Evolutionary conservation across 2,329 filamentous ascomycete species (phyloP).

Genomic region (Xylariaceae sp.): DNA sequence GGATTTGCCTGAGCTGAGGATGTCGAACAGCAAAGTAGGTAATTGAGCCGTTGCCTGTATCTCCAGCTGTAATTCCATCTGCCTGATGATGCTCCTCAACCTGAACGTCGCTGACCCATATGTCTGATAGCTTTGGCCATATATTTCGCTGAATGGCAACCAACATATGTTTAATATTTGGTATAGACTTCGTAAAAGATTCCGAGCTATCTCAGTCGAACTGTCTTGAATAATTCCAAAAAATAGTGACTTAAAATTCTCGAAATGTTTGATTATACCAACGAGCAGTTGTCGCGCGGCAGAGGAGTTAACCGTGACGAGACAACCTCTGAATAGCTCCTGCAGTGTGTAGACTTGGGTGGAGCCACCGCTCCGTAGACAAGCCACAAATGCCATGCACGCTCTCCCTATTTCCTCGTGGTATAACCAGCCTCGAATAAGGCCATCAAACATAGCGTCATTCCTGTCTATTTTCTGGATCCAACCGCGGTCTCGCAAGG

Average conservation of each 20-base stretch:
- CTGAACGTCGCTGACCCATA: constrained; percentile 7
- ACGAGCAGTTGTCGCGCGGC: constrained; percentile 33
- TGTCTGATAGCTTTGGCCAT: constrained; percentile 6
- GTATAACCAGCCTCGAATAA: constrained; percentile 56
- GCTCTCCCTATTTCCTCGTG: constrained; percentile 44
- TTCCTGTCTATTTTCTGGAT: constrained; percentile 49
- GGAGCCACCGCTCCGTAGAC: constrained; percentile 31
- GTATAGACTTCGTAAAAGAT: constrained; percentile 31
- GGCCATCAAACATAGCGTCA: constrained; percentile 49
- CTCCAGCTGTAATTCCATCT: constrained; percentile 26
- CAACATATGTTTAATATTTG: constrained; percentile 35
- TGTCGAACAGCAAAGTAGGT: constrained; percentile 2
- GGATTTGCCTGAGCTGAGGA: constrained; percentile 12
- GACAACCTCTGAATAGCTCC: constrained; percentile 34
- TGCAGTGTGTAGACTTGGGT: constrained; percentile 35
- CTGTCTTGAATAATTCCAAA: constrained; percentile 24
- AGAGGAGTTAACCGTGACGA: constrained; percentile 30
- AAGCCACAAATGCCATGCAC: constrained; percentile 38
- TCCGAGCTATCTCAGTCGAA: constrained; percentile 22
- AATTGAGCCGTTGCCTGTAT: constrained; percentile 18
- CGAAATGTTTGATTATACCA: constrained; percentile 33
- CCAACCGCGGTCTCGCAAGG: constrained; percentile 40
- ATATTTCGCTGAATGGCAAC: constrained; percentile 28
- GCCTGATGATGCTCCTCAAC: constrained; percentile 22
- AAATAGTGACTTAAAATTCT: constrained; percentile 30